Evolutionary conservation across 202 grass and related monocot species (phyloP).

Genomic region (Eragrostis tef): DNA sequence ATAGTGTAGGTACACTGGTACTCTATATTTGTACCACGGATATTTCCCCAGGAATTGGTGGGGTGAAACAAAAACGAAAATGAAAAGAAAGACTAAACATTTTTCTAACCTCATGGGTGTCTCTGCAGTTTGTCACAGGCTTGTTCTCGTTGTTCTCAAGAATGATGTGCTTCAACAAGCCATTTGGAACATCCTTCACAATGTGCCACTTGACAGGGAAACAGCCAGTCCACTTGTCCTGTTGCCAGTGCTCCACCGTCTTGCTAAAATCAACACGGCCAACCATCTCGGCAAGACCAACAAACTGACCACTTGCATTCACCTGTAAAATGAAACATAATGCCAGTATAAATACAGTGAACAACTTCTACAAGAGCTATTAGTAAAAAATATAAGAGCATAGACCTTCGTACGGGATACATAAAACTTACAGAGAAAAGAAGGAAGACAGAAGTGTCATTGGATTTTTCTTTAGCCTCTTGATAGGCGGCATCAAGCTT

Average conservation of each 20-base stretch:
- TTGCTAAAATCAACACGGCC: slow-evolving; percentile 80
- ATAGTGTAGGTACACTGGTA: neutral
- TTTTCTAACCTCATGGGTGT: slow-evolving; percentile 77
- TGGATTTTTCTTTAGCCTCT: slow-evolving; percentile 54
- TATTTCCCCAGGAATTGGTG: slow-evolving; percentile 28
- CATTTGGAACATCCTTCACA: slow-evolving; percentile 84
- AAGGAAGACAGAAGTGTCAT: slow-evolving; percentile 64
- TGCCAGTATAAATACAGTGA: neutral
- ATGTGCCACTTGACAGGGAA: slow-evolving; percentile 93
- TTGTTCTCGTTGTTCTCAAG: slow-evolving; percentile 90
- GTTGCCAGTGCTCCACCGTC: slow-evolving; percentile 73
- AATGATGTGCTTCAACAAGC: slow-evolving; percentile 67
- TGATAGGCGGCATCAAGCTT: slow-evolving; percentile 69
- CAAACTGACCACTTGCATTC: slow-evolving; percentile 86
- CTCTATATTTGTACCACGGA: neutral
- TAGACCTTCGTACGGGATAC: neutral
- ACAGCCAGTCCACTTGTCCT: slow-evolving; percentile 83
- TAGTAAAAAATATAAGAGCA: neutral
- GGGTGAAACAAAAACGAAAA: neutral
- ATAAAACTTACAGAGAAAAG: slow-evolving; percentile 81
- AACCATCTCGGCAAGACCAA: slow-evolving; percentile 89
- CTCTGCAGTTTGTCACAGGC: slow-evolving; percentile 77
- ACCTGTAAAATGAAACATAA: slow-evolving; percentile 54
- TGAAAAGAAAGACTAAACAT: neutral
- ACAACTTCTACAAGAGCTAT: neutral